Base-by-base conservation (phyloP, 257 asterid species). In the Fraxinus anomala region DNA sequence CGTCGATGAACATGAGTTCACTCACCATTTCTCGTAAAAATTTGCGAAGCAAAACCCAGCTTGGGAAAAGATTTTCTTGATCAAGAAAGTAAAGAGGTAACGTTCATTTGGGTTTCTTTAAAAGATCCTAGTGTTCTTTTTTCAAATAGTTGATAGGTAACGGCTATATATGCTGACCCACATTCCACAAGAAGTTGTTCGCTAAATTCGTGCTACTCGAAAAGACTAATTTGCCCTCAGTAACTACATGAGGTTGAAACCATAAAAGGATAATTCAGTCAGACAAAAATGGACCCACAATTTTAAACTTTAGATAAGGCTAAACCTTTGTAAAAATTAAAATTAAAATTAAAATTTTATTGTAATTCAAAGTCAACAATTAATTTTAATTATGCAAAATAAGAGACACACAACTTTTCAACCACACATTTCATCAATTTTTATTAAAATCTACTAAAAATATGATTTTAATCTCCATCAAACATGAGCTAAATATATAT, bases 91-190 rank as follows among this genome's bases (percentile, higher is more conserved):
- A 61, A 24, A 24, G 34, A 72, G 23, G 68, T 78, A 92, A 92
- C 97, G 96, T 96, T 91, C 94, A 44, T 77, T 72, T 90, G 74
- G 37, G 5, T 69, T 73, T 84, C 78, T 76, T 72, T 71, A 82
- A 86, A 78, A 47, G 28, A 39, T 12, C 23, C 33, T 3, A 1
- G 68, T 70, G 73, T 39, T 70, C 74, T 42, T 84, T 82, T 84
- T 84, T 81, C 65, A 78, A 84, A 79, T 77, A 81, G 76, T 14
- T 19, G 73, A 54, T 80, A 30, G 72, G 86, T 83, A 93, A 93
- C 97, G 98, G 97, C 97, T 90, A 91, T 23, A 82, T 84, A 21
- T 69, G 87, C 82, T 82, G 85, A 76, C 77, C 86, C 83, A 85
- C 69, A 26, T 12, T 63, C 61, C 76, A 77, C 36, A 16, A 31